Evolutionary conservation across 352 stramenopile genomes (phyloP).

Genomic region (Phytophthora kernoviae): DNA sequence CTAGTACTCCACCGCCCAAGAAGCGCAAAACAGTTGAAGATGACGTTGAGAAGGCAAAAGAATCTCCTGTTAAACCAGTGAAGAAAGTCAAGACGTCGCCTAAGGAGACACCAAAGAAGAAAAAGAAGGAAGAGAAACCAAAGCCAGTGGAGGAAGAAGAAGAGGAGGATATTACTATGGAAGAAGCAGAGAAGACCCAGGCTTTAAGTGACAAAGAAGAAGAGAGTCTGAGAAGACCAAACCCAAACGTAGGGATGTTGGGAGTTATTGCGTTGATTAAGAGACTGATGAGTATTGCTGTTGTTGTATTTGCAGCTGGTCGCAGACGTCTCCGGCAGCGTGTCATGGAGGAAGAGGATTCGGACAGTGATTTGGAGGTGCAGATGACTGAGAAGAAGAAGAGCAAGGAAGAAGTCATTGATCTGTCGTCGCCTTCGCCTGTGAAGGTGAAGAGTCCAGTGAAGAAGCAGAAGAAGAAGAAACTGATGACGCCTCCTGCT

Average conservation of each 20-base stretch:
- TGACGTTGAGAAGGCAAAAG: constrained; percentile 1
- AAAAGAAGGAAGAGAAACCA: constrained; percentile 5
- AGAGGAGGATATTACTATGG: constrained; percentile 27
- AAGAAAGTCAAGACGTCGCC: constrained; percentile 30
- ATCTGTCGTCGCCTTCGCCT: constrained; percentile 31
- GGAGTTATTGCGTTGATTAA: not conserved
- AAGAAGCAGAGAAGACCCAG: constrained; percentile 29
- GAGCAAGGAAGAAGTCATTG: constrained; percentile 39
- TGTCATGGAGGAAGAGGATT: constrained; percentile 61
- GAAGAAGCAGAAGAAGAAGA: constrained; percentile 28
- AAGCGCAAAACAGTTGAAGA: constrained; percentile 35
- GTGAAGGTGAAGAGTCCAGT: constrained; percentile 24
- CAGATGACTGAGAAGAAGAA: constrained; percentile 26
- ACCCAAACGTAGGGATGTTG: constrained; percentile 45
- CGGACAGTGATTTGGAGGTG: constrained; percentile 51
- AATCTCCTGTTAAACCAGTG: constrained; percentile 7
- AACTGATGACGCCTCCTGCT: constrained; percentile 3
- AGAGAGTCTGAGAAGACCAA: constrained; percentile 32
- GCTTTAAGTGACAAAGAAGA: constrained; percentile 10
- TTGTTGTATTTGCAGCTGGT: constrained; percentile 34
- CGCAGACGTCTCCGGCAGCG: constrained; percentile 67
- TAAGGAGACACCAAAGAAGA: constrained; percentile 12
- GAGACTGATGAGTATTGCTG: not conserved
- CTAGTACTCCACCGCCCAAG: constrained; percentile 23
- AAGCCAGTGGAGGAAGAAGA: constrained; percentile 12